phyloP scores from a whole-genome alignment of 1,284 basidiomycete genomes.

The Gomphus sp. region DNA sequence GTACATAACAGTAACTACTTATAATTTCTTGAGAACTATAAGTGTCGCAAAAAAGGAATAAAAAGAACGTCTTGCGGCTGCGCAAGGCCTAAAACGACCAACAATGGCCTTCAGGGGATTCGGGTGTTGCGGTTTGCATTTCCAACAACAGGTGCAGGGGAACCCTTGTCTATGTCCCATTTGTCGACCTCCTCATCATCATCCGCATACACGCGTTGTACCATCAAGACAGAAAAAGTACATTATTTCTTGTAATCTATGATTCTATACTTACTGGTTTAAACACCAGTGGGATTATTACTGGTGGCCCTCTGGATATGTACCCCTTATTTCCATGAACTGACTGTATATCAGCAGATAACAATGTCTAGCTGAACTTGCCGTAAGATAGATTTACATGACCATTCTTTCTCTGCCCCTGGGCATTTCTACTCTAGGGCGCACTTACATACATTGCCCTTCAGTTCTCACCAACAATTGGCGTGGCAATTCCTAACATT shows the following conservation, averaged over 20 bases:
- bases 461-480: neutral
- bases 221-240: neutral
- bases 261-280: too few relatives aligned
- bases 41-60: too few relatives aligned
- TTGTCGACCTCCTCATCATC: neutral
- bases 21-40: too few relatives aligned
- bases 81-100: too few relatives aligned
- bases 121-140: too few relatives aligned
- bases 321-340: neutral
- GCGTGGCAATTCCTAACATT: neutral
- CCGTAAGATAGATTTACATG: neutral
- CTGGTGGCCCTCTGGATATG: neutral
- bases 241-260: neutral
- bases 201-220: neutral
- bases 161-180: neutral
- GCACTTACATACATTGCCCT: neutral
- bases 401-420: neutral
- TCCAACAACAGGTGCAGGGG: neutral
- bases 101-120: too few relatives aligned
- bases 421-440: neutral
- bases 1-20: too few relatives aligned
- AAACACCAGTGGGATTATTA: too few relatives aligned
- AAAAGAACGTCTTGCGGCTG: too few relatives aligned
- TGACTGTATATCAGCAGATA: neutral
- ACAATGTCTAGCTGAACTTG: neutral